A percentile compares a stretch with the other conserved stretches of the same genome.
phyloP scores from a whole-genome alignment of 1,284 basidiomycete species.

The Puccinia novopanici region DNA sequence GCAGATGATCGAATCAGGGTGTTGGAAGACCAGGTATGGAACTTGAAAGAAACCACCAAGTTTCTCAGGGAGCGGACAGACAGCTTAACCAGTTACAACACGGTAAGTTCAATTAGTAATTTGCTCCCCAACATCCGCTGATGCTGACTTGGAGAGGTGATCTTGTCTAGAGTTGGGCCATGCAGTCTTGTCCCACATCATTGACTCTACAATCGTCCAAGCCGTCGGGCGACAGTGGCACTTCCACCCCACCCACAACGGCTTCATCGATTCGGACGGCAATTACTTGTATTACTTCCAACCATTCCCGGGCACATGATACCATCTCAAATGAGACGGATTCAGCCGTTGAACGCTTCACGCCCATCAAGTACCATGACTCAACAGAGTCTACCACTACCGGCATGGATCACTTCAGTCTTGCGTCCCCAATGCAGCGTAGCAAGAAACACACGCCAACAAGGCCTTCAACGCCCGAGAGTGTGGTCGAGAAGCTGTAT shows the following conservation, averaged over 20 bases:
- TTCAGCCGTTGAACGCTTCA: conserved; percentile 5
- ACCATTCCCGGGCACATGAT: conserved; percentile 1
- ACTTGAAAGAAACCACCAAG: conserved; percentile 33
- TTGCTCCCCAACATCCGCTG: too few species aligned
- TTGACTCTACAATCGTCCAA: conserved; percentile 11
- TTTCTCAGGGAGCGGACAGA: conserved; percentile 31
- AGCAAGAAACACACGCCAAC: background rate
- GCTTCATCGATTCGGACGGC: conserved; percentile 30
- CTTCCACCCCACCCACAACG: conserved; percentile 16
- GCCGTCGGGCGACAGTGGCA: conserved; percentile 15
- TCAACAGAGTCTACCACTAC: background rate
- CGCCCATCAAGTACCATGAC: conserved; percentile 1
- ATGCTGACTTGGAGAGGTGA: background rate
- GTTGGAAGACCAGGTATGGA: conserved; percentile 43
- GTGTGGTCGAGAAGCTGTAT: background rate
- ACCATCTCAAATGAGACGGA: conserved; percentile 12
- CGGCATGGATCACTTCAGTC: conserved; percentile 6
- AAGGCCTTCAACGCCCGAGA: background rate
- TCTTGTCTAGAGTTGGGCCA: conserved; percentile 25
- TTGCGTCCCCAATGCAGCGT: background rate
- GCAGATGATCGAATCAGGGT: conserved; percentile 34
- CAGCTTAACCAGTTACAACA: conserved; percentile 31
- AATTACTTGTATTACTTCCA: conserved; percentile 20
- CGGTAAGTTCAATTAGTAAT: conserved; percentile 33
- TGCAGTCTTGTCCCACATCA: conserved; percentile 30